Evolutionary conservation across 1,284 basidiomycete genomes (phyloP), one percentile per base, ranked within the genome.

Genomic region (Malassezia dermatis): DNA sequence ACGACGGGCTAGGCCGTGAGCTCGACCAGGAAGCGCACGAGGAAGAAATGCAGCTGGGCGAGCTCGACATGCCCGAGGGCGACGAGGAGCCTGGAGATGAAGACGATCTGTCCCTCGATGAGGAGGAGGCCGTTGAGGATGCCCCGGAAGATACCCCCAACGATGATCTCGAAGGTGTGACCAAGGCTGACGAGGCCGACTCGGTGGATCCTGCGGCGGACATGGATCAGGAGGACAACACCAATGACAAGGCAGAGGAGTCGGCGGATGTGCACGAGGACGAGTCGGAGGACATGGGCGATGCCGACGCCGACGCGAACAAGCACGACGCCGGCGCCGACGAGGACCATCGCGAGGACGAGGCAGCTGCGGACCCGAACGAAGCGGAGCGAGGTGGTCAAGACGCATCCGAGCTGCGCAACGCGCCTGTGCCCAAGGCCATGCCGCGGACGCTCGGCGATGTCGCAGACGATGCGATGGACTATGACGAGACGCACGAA

Each of bases 1-100:
- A 77, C 11, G 76, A 78, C 28, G 77, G 78, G 26, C 58, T 67
- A 3, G 70, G 70, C 24, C 66, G 70, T 13, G 78, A 65, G 54
- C 53, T 72, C 8, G 70, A 72, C 42, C 56, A 71, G 37, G 62
- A 71, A 45, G 64, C 65, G 51, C 43, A 71, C 52, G 63, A 76
- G 56, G 65, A 76, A 66, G 75, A 61, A 26, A 60, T 71, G 28
- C 65, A 72, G 47, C 60, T 72, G 23, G 59, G 67, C 40, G 69
- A 72, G 24, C 53, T 58, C 5, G 55, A 51, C 26, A 51, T 50
- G 31, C 44, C 50, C 17, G 56, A 52, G 17, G 51, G 55, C 12
- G 68, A 61, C 8, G 62, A 67, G 10, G 54, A 52, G 2, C 19
- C 24, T 26, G 56, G 58, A 26, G 60, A 61, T 7, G 63, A 62